Evolutionary conservation across 306 rosid genomes (phyloP).

Genomic region (Dalbergia cultrata): DNA sequence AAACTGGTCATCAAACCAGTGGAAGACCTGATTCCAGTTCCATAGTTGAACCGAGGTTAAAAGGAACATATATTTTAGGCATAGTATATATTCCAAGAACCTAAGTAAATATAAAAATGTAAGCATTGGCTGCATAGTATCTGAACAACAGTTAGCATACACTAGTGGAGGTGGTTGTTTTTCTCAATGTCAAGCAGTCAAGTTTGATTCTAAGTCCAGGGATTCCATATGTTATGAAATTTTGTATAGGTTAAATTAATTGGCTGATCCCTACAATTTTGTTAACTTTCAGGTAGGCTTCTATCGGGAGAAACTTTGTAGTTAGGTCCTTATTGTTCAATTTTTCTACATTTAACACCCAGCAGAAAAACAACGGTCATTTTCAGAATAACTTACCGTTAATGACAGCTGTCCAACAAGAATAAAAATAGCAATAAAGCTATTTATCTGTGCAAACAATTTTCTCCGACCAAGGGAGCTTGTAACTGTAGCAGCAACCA

Average conservation of each 20-base stretch:
- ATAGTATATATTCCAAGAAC: not conserved
- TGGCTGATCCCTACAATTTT: too few relatives aligned
- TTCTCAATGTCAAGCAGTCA: too few relatives aligned
- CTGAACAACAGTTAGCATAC: too few relatives aligned
- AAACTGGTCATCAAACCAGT: not conserved
- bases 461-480: slow-evolving; percentile 87
- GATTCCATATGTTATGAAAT: too few relatives aligned
- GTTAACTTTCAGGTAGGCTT: too few relatives aligned
- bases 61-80: too few relatives aligned
- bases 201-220: too few relatives aligned
- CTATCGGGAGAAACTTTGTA: too few relatives aligned
- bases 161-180: too few relatives aligned
- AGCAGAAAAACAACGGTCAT: not conserved
- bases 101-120: too few relatives aligned
- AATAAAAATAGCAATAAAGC: slow-evolving; percentile 91
- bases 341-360: not conserved
- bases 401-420: slow-evolving; percentile 90
- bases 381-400: slow-evolving; percentile 67
- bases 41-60: not conserved
- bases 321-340: too few relatives aligned
- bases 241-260: too few relatives aligned
- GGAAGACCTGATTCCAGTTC: not conserved
- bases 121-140: not conserved
- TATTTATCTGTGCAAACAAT: slow-evolving; percentile 82
- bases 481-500: slow-evolving; percentile 80